Evolutionary conservation across 2,329 filamentous ascomycete species (phyloP).

Genomic region (Apiospora phragmitis): DNA sequence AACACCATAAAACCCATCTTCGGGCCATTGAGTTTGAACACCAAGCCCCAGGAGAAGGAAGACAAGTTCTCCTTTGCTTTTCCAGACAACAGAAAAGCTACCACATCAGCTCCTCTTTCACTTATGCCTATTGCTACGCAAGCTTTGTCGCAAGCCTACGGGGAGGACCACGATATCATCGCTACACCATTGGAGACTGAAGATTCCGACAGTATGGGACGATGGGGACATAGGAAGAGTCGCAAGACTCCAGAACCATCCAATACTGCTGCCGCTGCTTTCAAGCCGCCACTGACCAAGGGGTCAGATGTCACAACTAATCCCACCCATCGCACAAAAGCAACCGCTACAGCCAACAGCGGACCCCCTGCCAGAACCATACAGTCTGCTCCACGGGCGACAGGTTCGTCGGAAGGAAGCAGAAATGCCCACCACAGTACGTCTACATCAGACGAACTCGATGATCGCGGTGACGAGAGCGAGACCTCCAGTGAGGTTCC

Average conservation of each 20-base stretch:
- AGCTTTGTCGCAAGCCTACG: background rate
- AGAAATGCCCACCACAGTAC: background rate
- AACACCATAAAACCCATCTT: background rate
- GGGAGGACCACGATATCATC: background rate
- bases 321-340: background rate
- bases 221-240: background rate
- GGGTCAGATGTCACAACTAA: background rate
- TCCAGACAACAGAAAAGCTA: background rate
- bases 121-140: background rate
- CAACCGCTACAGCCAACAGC: background rate
- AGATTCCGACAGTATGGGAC: background rate
- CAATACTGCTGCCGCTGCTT: background rate
- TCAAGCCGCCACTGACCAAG: background rate
- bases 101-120: background rate
- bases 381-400: background rate
- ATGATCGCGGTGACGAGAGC: background rate
- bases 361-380: background rate
- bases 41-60: background rate
- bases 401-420: background rate
- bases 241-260: background rate
- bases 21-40: background rate
- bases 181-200: background rate
- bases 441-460: background rate
- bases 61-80: background rate
- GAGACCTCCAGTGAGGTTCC: background rate